Base-by-base conservation (phyloP, 768 basidiomycete genomes). In the Panellus pusillus region DNA sequence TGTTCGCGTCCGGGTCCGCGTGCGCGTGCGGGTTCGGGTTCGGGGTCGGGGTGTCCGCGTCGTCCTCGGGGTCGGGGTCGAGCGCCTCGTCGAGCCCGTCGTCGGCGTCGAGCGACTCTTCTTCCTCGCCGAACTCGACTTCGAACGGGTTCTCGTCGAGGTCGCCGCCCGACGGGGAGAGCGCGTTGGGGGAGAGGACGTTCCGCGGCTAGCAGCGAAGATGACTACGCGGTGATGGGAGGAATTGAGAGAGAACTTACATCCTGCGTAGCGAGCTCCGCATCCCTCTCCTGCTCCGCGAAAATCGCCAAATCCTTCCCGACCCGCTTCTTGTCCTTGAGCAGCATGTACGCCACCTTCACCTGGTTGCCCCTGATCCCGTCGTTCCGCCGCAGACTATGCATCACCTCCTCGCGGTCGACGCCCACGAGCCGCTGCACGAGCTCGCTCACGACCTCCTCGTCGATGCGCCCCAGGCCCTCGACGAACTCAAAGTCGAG, bases 341-440 rank as follows among this genome's bases (percentile, higher is more conserved):
- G 76, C 4, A 99, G 77, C 82, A 94, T 85, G 70, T 98, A 99
- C 0, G 96, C 94, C 7, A 99, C 94, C 71, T 97, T 95, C 66
- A 98, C 88, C 49, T 92, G 87, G 66, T 98, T 97, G 36, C 94
- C 91, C 55, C 87, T 85, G 38, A 83, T 78, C 0, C 91, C 93
- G 58, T 95, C 93, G 47, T 94, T 87, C 61, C 84, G 74, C 55
- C 88, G 80, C 57, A 98, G 70, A 65, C 87, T 87, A 43, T 88
- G 86, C 91, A 91, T 93, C 4, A 98, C 82, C 58, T 94, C 92
- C 2, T 93, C 88, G 69, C 84, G 83, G 54, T 82, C 81, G 11
- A 94, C 86, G 0, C 84, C 87, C 0, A 79, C 70, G 75, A 98
- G 86, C 53, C 84, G 79, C 15, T 70, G 66, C 12, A 86, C 80